Percentiles rank a stretch among this genome's conserved stretches.
phyloP scores from a whole-genome alignment of 108 stramenopile species.

The Seminavis robusta region DNA sequence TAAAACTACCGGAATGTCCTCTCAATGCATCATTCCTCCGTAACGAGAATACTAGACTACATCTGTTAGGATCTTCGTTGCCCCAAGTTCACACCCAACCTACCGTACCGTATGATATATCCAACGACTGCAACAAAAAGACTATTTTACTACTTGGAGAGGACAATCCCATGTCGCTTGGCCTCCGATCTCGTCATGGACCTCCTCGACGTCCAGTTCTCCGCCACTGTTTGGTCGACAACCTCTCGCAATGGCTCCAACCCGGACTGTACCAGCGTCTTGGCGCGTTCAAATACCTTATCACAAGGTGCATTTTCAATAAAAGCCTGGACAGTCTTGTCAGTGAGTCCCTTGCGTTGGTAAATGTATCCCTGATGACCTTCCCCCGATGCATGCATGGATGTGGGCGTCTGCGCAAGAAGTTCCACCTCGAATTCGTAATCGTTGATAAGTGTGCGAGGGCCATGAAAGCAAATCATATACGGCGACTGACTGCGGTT shows the following conservation, averaged over 20 bases:
- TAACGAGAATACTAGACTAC: no score
- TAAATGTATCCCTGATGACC: slow-evolving; percentile 81
- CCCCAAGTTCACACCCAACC: no score
- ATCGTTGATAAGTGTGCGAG: slow-evolving; percentile 59
- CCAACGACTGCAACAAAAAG: no score
- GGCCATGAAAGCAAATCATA: slow-evolving; percentile 78
- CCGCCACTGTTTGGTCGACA: slow-evolving; percentile 28
- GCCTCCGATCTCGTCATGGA: no score
- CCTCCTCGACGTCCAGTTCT: no score
- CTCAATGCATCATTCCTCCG: no score
- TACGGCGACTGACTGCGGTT: slow-evolving; percentile 58
- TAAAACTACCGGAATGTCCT: no score
- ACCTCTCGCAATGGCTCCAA: slow-evolving; percentile 28
- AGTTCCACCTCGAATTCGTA: slow-evolving; percentile 83
- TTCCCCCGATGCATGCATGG: slow-evolving; percentile 89
- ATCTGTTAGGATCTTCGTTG: no score
- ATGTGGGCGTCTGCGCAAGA: slow-evolving; percentile 55
- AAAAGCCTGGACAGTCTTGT: not conserved
- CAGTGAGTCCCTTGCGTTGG: slow-evolving; percentile 24
- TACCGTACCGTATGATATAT: no score
- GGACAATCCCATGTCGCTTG: no score
- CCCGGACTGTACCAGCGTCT: slow-evolving; percentile 38
- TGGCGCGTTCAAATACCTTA: slow-evolving; percentile 54
- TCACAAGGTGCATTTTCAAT: slow-evolving; percentile 45
- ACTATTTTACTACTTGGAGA: no score